Evolutionary conservation across 2,329 filamentous ascomycete species (phyloP).

Genomic region (Endothia cerciana): DNA sequence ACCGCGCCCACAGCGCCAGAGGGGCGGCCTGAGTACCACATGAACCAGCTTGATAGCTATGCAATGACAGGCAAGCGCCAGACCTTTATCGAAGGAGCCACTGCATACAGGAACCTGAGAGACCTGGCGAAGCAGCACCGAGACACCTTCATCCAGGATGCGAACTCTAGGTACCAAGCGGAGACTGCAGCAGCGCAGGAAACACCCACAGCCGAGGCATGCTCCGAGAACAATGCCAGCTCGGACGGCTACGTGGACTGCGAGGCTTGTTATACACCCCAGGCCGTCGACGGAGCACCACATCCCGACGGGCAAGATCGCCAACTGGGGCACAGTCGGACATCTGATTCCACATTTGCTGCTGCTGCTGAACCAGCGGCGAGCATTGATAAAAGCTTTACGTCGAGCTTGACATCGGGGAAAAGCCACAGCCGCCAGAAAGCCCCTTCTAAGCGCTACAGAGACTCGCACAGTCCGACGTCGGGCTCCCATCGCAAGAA

Average conservation of each 20-base stretch:
- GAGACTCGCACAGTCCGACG: background rate
- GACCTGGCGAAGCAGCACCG: slow-evolving; percentile 44
- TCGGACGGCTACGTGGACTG: background rate
- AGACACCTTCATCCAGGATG: slow-evolving; percentile 39
- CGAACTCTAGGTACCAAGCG: slow-evolving; percentile 33
- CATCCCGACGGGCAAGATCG: background rate
- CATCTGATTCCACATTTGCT: background rate
- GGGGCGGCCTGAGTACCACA: slow-evolving; percentile 45
- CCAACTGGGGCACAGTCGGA: background rate
- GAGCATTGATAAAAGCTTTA: background rate
- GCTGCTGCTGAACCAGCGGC: background rate
- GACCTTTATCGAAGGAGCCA: slow-evolving; percentile 40
- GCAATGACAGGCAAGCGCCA: slow-evolving; percentile 36
- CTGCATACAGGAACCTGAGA: slow-evolving; percentile 45
- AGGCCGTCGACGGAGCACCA: background rate
- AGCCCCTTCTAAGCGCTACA: background rate
- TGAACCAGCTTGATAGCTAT: slow-evolving; percentile 40
- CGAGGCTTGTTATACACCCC: background rate
- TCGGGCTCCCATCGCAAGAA: background rate
- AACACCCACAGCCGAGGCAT: slow-evolving; percentile 1
- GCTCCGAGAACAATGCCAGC: background rate
- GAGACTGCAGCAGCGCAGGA: background rate
- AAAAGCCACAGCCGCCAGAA: background rate
- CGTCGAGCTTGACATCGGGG: background rate
- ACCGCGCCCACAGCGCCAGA: slow-evolving; percentile 37